Evolutionary conservation across 305 asterid genomes (phyloP).

Genomic region (Lippia alba): DNA sequence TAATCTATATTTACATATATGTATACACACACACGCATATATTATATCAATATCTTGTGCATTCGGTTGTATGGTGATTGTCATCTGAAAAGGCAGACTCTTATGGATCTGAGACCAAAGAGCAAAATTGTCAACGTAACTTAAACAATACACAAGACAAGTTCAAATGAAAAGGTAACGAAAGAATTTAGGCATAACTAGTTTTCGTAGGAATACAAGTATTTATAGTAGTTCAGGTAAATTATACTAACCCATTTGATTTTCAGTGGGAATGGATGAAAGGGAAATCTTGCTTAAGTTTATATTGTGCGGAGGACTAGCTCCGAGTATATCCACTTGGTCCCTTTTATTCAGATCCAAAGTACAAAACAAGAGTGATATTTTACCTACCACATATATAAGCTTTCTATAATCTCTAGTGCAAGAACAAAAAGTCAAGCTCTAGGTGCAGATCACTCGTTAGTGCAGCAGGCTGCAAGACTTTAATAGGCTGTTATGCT

Average conservation of each 20-base stretch:
- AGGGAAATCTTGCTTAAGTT: not conserved
- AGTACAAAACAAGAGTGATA: not conserved
- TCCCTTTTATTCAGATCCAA: not conserved
- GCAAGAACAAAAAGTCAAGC: conserved; percentile 16
- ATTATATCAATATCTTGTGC: too few species aligned
- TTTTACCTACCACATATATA: not conserved
- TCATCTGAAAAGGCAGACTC: not conserved
- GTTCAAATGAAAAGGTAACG: not conserved
- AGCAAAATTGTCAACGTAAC: not conserved
- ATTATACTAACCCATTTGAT: not conserved
- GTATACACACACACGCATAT: too few species aligned
- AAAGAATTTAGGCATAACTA: not conserved
- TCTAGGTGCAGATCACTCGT: not conserved
- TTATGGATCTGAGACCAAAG: not conserved
- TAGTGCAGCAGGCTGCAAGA: not conserved
- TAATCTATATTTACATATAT: too few species aligned
- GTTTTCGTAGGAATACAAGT: not conserved
- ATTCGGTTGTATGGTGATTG: not conserved
- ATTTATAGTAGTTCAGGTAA: not conserved
- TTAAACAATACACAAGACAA: not conserved
- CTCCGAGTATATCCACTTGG: not conserved
- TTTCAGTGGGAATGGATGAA: conserved; percentile 3
- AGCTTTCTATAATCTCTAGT: not conserved
- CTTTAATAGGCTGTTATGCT: too few species aligned
- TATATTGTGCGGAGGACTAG: not conserved